Percentiles rank a stretch among this genome's conserved stretches.
These are phyloP conservation scores for Melaleuca alternifolia DNA, from an alignment of 345 rosid species.

Conservation along the genomic window DNA sequence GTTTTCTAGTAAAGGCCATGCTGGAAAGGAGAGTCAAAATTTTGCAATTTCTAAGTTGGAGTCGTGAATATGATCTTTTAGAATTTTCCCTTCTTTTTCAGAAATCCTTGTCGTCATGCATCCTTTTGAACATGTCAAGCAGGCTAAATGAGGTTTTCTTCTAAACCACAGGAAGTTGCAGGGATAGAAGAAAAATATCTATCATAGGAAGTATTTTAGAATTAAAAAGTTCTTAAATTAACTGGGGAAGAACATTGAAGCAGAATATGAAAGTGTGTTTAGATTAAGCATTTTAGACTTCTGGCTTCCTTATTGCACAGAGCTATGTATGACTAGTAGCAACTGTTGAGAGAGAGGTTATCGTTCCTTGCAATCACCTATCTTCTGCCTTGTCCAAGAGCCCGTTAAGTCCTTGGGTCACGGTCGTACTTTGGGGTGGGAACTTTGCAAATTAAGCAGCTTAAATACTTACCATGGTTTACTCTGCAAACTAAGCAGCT, in stretches of 20 bases:
- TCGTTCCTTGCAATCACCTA: neutral
- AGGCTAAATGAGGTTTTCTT: neutral
- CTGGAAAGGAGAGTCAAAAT: neutral
- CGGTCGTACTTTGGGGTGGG: neutral
- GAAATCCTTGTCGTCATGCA: neutral
- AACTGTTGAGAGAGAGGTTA: neutral
- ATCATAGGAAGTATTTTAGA: neutral
- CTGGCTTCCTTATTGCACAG: neutral
- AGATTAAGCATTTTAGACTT: neutral
- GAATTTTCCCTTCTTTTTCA: neutral
- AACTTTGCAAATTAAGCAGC: neutral
- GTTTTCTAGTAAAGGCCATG: neutral
- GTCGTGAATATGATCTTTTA: neutral
- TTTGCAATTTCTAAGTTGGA: neutral
- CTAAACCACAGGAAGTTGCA: neutral
- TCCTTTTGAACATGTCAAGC: neutral
- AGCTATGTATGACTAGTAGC: neutral
- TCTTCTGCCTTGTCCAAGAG: neutral
- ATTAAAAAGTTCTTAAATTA: neutral
- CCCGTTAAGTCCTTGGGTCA: neutral
- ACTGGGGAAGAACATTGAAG: neutral
- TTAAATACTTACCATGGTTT: neutral
- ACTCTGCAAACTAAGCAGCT: too few species aligned
- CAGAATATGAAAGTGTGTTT: neutral
- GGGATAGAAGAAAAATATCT: neutral